phyloP scores from a whole-genome alignment of 257 asterid genomes.

The Sherardia arvensis region DNA sequence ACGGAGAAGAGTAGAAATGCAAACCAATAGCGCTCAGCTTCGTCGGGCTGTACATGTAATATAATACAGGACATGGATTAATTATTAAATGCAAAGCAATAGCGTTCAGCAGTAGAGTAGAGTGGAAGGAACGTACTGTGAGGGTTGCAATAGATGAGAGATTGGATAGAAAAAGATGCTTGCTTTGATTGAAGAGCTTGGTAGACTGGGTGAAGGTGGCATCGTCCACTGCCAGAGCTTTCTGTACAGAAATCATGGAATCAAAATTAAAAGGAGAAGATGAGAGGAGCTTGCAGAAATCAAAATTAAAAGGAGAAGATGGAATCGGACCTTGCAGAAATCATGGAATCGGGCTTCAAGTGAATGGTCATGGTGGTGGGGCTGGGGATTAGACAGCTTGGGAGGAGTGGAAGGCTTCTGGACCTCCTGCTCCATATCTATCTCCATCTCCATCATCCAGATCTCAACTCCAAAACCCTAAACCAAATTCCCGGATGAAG shows the following conservation, averaged over 20 bases:
- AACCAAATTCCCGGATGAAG: neutral
- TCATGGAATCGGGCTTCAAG: conserved; percentile 33
- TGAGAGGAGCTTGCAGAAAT: no score
- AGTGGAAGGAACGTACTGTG: conserved; percentile 38
- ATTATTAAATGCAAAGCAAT: neutral
- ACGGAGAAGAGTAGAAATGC: conserved; percentile 62
- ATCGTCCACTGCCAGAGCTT: conserved; percentile 42
- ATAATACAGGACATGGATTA: neutral
- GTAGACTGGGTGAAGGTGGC: conserved; percentile 37
- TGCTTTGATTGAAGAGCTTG: conserved; percentile 59
- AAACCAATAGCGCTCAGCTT: conserved; percentile 86
- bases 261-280: neutral
- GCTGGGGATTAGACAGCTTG: conserved; percentile 9
- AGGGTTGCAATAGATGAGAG: conserved; percentile 59
- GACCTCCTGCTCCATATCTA: conserved; percentile 6
- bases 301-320: neutral
- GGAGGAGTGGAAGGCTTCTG: conserved; percentile 11
- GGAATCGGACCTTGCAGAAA: conserved; percentile 54
- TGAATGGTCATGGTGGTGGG: neutral
- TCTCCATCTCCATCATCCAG: conserved; percentile 2
- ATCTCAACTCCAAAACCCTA: conserved; percentile 1
- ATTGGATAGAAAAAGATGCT: conserved; percentile 43
- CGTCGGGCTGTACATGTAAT: conserved; percentile 50
- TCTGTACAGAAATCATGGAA: conserved; percentile 29
- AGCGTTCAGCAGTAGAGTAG: neutral